Evolutionary conservation across 2,329 filamentous ascomycete genomes (phyloP).

Genomic region (Pseudocercospora fuligena): DNA sequence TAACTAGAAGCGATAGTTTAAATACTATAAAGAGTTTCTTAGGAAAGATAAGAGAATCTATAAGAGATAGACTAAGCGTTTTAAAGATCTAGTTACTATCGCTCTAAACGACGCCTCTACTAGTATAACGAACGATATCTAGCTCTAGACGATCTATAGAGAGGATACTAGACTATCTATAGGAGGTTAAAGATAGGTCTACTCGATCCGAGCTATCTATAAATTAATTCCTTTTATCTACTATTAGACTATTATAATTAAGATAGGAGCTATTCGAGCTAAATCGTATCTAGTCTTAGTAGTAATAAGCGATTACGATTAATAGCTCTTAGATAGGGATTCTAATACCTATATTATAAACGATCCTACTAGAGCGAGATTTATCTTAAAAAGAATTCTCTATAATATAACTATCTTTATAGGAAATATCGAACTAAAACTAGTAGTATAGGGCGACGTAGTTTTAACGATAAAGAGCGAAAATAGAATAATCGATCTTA

Average conservation of each 20-base stretch:
- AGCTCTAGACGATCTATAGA: not conserved
- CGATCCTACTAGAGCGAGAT: not conserved
- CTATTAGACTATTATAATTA: not conserved
- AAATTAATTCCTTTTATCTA: not conserved
- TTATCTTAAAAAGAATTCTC: not conserved
- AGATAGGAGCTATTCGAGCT: not conserved
- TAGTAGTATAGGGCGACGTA: not conserved
- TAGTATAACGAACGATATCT: not conserved
- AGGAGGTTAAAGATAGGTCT: not conserved
- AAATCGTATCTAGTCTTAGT: not conserved
- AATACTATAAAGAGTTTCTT: not conserved
- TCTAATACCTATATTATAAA: not conserved
- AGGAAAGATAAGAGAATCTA: not conserved
- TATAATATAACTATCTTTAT: not conserved
- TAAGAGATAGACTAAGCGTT: not conserved
- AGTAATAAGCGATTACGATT: not conserved
- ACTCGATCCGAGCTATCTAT: not conserved
- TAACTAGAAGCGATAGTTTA: not conserved
- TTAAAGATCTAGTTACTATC: not conserved
- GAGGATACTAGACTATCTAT: too few relatives aligned
- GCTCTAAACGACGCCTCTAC: too few relatives aligned
- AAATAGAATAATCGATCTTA: not conserved
- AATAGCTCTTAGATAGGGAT: not conserved
- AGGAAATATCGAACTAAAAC: not conserved
- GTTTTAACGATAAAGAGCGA: not conserved